Percentiles rank a stretch among this genome's conserved stretches.
phyloP scores from a whole-genome alignment of 2,329 filamentous ascomycete genomes.

The Madurella mycetomatis region DNA sequence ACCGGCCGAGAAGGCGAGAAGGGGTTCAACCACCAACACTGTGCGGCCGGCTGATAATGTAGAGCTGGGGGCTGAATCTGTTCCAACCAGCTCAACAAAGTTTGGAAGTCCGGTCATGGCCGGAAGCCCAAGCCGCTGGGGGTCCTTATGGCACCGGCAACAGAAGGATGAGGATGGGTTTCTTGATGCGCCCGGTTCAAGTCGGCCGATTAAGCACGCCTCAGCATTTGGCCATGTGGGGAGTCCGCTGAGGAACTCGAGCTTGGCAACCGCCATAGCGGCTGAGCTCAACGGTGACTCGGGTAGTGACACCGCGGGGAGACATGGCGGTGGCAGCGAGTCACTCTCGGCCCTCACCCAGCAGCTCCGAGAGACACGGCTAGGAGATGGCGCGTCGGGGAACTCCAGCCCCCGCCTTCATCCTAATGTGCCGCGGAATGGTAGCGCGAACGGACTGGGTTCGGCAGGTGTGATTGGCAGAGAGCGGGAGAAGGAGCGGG shows the following conservation, averaged over 20 bases:
- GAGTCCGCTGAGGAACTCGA: constrained; percentile 60
- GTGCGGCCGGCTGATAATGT: constrained; percentile 44
- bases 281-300: constrained; percentile 33
- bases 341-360: constrained; percentile 57
- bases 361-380: constrained; percentile 56
- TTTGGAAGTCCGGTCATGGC: constrained; percentile 56
- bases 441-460: constrained; percentile 34
- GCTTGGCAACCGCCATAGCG: constrained; percentile 51
- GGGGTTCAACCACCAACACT: constrained; percentile 45
- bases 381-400: constrained; percentile 44
- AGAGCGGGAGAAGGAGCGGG: constrained; percentile 35
- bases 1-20: constrained; percentile 61
- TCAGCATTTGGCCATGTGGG: constrained; percentile 65
- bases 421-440: constrained; percentile 42
- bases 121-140: constrained; percentile 58
- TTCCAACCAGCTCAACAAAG: constrained; percentile 47
- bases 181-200: constrained; percentile 18
- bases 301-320: constrained; percentile 38
- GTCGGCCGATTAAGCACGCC: constrained; percentile 37
- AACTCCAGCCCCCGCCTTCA: constrained; percentile 47
- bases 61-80: constrained; percentile 38
- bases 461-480: constrained; percentile 36
- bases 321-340: constrained; percentile 42
- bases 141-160: constrained; percentile 55
- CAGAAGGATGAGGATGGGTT: constrained; percentile 49